A percentile compares a stretch with the other conserved stretches of the same genome.
Conservation (phyloP, 2,329 filamentous ascomycete genomes). For the Talaromyces verruculosus region DNA sequence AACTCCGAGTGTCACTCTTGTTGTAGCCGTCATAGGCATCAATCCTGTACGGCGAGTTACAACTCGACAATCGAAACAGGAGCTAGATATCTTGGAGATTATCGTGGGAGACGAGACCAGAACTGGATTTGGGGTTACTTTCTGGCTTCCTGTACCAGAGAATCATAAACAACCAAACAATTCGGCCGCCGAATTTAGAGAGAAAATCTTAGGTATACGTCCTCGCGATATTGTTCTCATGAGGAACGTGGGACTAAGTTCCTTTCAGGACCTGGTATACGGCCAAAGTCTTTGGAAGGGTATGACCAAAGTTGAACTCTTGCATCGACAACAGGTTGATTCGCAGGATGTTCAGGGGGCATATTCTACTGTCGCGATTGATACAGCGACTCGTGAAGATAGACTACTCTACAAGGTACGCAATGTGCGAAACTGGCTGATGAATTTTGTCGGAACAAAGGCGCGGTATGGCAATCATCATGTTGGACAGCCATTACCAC, state of each 20-base stretch:
- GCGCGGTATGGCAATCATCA: conserved; percentile 31
- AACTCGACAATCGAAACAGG: conserved; percentile 55
- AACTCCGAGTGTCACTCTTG: conserved; percentile 76
- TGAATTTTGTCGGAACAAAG: conserved; percentile 61
- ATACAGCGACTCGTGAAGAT: conserved; percentile 35
- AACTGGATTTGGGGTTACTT: conserved; percentile 76
- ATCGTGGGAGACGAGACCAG: conserved; percentile 82
- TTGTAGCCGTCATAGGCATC: conserved; percentile 76
- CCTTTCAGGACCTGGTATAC: conserved; percentile 75
- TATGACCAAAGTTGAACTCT: conserved; percentile 67
- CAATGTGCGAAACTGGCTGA: conserved; percentile 72
- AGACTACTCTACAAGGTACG: conserved; percentile 63
- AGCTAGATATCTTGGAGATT: conserved; percentile 69
- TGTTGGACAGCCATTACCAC: conserved; percentile 33
- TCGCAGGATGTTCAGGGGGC: conserved; percentile 56
- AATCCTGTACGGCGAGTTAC: conserved; percentile 66
- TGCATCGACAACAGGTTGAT: conserved; percentile 59
- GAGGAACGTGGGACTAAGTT: conserved; percentile 73
- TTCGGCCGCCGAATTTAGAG: conserved; percentile 34
- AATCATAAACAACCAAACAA: conserved; percentile 15
- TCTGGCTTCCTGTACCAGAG: conserved; percentile 65
- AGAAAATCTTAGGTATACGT: conserved; percentile 53
- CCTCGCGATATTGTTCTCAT: conserved; percentile 76
- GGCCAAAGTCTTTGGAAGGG: conserved; percentile 76
- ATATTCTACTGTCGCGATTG: conserved; percentile 56